phyloP scores from a whole-genome alignment of 805 yeast genomes.

The Myxozyma sirexii region DNA sequence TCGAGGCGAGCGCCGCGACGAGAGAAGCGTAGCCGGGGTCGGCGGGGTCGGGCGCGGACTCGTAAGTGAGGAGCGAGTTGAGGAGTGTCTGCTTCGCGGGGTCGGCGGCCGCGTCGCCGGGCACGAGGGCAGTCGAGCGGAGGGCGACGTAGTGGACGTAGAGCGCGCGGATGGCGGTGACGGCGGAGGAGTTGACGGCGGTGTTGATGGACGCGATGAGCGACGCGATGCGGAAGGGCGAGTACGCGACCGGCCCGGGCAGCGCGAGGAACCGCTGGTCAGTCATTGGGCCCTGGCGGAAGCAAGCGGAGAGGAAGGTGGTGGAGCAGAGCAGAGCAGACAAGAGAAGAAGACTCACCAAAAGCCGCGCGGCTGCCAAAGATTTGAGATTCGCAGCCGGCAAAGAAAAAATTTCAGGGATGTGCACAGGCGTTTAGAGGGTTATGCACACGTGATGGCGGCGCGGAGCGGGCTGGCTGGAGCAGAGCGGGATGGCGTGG shows the following conservation, averaged over 20 bases:
- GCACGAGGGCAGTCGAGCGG: slow-evolving; percentile 36
- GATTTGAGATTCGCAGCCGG: background rate
- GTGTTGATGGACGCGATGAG: slow-evolving; percentile 73
- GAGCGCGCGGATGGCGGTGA: slow-evolving; percentile 70
- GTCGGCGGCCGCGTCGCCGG: slow-evolving; percentile 1
- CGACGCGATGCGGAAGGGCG: slow-evolving; percentile 78
- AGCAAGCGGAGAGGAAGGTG: background rate
- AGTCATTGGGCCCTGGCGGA: slow-evolving; percentile 5
- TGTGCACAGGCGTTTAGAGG: background rate
- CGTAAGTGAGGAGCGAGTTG: slow-evolving; percentile 71
- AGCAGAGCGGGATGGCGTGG: too few species aligned
- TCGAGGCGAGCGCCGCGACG: slow-evolving; percentile 42
- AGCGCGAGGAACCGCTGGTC: slow-evolving; percentile 47
- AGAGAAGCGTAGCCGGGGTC: slow-evolving; percentile 52
- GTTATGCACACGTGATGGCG: slow-evolving; percentile 4
- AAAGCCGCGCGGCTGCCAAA: slow-evolving; percentile 2
- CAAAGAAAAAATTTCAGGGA: slow-evolving; percentile 3
- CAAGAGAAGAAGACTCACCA: background rate
- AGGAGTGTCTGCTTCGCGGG: slow-evolving; percentile 48
- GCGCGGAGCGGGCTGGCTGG: too few species aligned
- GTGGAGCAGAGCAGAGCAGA: background rate
- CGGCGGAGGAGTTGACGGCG: slow-evolving; percentile 66
- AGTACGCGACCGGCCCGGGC: slow-evolving; percentile 89
- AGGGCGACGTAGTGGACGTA: slow-evolving; percentile 80
- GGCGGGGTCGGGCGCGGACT: slow-evolving; percentile 58